These are phyloP conservation scores for Leishmania turanica DNA, from an alignment of 208 protist species.

Conservation along the genomic window DNA sequence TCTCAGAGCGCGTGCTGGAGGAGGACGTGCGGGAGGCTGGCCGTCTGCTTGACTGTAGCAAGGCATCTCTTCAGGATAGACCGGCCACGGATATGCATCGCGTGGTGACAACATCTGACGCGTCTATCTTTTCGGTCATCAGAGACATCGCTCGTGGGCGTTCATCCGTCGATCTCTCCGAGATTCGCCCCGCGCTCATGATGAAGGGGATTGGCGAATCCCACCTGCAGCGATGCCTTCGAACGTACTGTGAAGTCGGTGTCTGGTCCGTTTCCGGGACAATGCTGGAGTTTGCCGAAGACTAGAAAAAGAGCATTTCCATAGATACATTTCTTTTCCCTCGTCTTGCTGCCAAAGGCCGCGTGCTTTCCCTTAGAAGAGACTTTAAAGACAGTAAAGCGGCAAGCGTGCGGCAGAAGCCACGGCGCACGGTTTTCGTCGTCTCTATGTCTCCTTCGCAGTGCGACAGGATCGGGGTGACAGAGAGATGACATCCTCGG, in stretches of 20 bases:
- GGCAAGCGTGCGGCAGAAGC: neutral
- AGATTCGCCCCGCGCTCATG: conserved; percentile 78
- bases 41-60: conserved; percentile 87
- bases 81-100: conserved; percentile 47
- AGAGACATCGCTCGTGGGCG: conserved; percentile 77
- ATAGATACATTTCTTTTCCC: conserved; percentile 19
- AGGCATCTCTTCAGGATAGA: conserved; percentile 77
- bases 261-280: conserved; percentile 75
- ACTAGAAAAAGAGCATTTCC: conserved; percentile 12
- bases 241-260: conserved; percentile 81
- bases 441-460: neutral
- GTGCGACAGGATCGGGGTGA: neutral
- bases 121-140: conserved; percentile 79
- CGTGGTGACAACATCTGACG: conserved; percentile 74
- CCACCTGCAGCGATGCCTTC: conserved; percentile 78
- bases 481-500: neutral
- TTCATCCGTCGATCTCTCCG: conserved; percentile 55
- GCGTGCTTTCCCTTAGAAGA: neutral
- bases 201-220: conserved; percentile 80
- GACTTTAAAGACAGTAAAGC: neutral
- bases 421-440: neutral
- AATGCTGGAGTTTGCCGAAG: conserved; percentile 78
- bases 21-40: conserved; percentile 92
- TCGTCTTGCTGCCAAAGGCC: neutral
- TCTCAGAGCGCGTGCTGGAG: conserved; percentile 79